Conservation (phyloP, 179 eudicot species). For the Dionaea muscipula region DNA sequence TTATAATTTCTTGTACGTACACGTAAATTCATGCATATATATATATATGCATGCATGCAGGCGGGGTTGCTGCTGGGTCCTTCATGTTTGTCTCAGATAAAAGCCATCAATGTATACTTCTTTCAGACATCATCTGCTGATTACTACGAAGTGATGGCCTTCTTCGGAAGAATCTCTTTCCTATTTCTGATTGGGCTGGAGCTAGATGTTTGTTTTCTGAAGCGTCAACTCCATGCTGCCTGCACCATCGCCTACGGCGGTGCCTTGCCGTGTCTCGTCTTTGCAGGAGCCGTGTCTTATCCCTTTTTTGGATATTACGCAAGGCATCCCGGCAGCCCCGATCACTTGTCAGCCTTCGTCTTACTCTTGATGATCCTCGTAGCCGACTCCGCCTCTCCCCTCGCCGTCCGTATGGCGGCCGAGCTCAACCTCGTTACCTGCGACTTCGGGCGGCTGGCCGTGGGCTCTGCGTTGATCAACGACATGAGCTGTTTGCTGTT, state of each 20-base stretch:
- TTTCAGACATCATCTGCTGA: slow-evolving; percentile 37
- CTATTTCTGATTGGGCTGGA: slow-evolving; percentile 85
- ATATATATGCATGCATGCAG: slow-evolving; percentile 21
- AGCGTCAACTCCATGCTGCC: slow-evolving; percentile 45
- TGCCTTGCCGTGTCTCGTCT: slow-evolving; percentile 35
- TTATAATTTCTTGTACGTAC: too few species aligned
- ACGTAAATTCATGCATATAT: background rate
- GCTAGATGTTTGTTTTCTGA: slow-evolving; percentile 45
- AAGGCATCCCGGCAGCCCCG: background rate
- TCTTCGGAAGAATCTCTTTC: slow-evolving; percentile 52
- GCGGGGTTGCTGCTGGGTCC: slow-evolving; percentile 79
- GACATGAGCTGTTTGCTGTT: slow-evolving; percentile 29
- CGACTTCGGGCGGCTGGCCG: slow-evolving; percentile 60
- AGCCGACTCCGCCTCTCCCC: slow-evolving; percentile 59
- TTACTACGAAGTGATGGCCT: slow-evolving; percentile 59
- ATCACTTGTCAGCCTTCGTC: slow-evolving; percentile 16
- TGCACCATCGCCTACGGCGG: slow-evolving; percentile 32
- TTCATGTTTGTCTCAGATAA: slow-evolving; percentile 45
- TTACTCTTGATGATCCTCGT: slow-evolving; percentile 39
- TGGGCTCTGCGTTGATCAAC: slow-evolving; percentile 45
- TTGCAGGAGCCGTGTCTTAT: slow-evolving; percentile 47
- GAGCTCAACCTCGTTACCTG: slow-evolving; percentile 59
- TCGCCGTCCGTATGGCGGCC: slow-evolving; percentile 53
- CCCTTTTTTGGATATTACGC: slow-evolving; percentile 19
- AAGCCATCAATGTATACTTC: slow-evolving; percentile 31